phyloP scores from a whole-genome alignment of 2,329 filamentous ascomycete genomes.

The Colletotrichum sojae region DNA sequence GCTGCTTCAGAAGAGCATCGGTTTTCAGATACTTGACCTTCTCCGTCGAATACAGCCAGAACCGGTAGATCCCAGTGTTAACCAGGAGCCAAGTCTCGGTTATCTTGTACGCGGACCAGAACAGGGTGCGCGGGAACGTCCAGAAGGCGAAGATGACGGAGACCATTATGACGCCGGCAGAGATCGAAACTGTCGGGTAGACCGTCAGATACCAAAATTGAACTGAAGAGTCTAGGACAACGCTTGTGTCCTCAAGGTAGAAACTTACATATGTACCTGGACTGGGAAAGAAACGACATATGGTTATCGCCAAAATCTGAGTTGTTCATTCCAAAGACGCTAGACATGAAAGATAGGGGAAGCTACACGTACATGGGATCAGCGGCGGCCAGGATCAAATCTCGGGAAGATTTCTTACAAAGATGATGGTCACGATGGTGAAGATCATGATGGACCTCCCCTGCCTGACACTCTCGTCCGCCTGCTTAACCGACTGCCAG shows the following conservation, averaged over 20 bases:
- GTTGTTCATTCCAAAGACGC: slow-evolving; percentile 57
- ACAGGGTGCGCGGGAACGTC: slow-evolving; percentile 6
- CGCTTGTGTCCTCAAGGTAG: too few species aligned
- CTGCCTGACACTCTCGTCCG: slow-evolving; percentile 57
- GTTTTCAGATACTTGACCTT: not conserved
- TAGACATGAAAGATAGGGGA: slow-evolving; percentile 54
- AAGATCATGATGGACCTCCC: slow-evolving; percentile 61
- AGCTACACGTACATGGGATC: slow-evolving; percentile 48
- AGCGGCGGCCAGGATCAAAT: not conserved
- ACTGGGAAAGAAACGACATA: slow-evolving; percentile 40
- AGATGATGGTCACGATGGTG: slow-evolving; percentile 62
- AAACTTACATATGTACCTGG: slow-evolving; percentile 45
- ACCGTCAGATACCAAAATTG: not conserved
- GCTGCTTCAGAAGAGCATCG: not conserved
- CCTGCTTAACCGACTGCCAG: slow-evolving; percentile 55
- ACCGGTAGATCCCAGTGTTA: not conserved
- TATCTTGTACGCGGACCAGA: slow-evolving; percentile 10
- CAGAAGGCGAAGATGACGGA: slow-evolving; percentile 40
- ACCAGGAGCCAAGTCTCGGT: slow-evolving; percentile 1
- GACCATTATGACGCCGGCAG: slow-evolving; percentile 40
- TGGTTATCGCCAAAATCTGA: slow-evolving; percentile 43
- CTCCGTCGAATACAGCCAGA: not conserved
- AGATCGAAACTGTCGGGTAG: slow-evolving; percentile 37
- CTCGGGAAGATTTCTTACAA: slow-evolving; percentile 50
- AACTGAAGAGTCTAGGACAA: too few species aligned